Percentiles rank a stretch among this genome's conserved stretches.
These are phyloP conservation scores for Termitomyces sp. DNA, from an alignment of 768 basidiomycete species.

Conservation along the genomic window DNA sequence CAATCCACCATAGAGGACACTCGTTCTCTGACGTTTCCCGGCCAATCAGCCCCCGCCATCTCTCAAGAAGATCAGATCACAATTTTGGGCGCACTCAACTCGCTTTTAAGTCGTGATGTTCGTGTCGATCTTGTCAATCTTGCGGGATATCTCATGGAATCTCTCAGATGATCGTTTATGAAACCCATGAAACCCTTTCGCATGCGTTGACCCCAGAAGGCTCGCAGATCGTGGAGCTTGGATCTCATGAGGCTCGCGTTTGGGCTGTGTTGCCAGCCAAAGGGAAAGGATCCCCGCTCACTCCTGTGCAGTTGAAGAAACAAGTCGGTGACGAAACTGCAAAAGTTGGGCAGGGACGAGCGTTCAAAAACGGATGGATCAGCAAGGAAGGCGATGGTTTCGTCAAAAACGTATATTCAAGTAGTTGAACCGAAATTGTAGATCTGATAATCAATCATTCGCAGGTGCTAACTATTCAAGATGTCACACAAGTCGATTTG, in stretches of 20 bases:
- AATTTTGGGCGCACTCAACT: slow-evolving; percentile 89
- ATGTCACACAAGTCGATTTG: slow-evolving; percentile 72
- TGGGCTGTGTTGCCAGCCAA: slow-evolving; percentile 79
- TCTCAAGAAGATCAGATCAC: slow-evolving; percentile 76
- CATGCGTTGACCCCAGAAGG: slow-evolving; percentile 85
- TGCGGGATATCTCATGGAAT: slow-evolving; percentile 10
- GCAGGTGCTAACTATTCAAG: slow-evolving; percentile 62
- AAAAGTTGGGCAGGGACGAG: slow-evolving; percentile 91
- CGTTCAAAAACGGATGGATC: slow-evolving; percentile 98
- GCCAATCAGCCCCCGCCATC: slow-evolving; percentile 47
- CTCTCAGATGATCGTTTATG: slow-evolving; percentile 76
- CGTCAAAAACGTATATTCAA: slow-evolving; percentile 70
- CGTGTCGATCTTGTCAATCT: slow-evolving; percentile 19
- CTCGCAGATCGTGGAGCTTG: slow-evolving; percentile 63
- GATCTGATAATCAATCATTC: slow-evolving; percentile 2
- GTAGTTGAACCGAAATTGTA: background rate
- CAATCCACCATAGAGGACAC: slow-evolving; percentile 60
- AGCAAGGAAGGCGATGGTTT: slow-evolving; percentile 85
- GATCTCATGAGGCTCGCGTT: slow-evolving; percentile 94
- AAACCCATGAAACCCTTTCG: slow-evolving; percentile 68
- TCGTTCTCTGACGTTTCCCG: slow-evolving; percentile 61
- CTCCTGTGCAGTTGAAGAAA: slow-evolving; percentile 63
- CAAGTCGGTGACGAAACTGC: slow-evolving; percentile 81
- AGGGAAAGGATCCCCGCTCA: slow-evolving; percentile 64
- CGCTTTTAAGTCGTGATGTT: slow-evolving; percentile 81